These are phyloP conservation scores for Penicillium malachiteum DNA, from an alignment of 495 filamentous ascomycete species.

Conservation along the genomic window DNA sequence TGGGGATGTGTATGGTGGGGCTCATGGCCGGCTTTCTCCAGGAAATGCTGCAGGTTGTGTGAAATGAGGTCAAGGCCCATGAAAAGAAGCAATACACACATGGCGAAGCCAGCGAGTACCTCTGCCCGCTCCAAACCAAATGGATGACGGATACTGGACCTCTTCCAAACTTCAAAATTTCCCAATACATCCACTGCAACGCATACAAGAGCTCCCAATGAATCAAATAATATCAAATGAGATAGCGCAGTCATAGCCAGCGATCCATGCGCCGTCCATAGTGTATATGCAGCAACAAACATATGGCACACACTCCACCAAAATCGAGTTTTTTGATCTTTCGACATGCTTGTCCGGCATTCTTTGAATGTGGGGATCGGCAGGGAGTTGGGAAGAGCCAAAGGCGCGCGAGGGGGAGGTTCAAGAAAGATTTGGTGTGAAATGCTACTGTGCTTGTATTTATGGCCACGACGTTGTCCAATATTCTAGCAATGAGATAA, in stretches of 20 bases:
- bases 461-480: conserved; percentile 90
- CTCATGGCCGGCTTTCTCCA: conserved; percentile 63
- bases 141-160: conserved; percentile 87
- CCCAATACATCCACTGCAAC: conserved; percentile 87
- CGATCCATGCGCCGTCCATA: conserved; percentile 82
- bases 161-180: conserved; percentile 97
- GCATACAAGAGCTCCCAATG: conserved; percentile 87
- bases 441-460: conserved; percentile 96
- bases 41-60: conserved; percentile 85
- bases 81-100: conserved; percentile 91
- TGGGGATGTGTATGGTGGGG: conserved; percentile 70
- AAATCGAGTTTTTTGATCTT: conserved; percentile 75
- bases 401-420: conserved; percentile 81
- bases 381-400: conserved; percentile 87
- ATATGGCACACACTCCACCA: conserved; percentile 91
- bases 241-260: conserved; percentile 90
- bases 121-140: conserved; percentile 92
- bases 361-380: conserved; percentile 90
- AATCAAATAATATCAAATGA: conserved; percentile 92
- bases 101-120: conserved; percentile 93
- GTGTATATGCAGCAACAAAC: conserved; percentile 73
- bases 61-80: conserved; percentile 95
- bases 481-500: conserved; percentile 55
- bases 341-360: conserved; percentile 80
- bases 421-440: conserved; percentile 97